phyloP scores from a whole-genome alignment of 192 early-diverging fungal genomes.

The Linderina pennispora region DNA sequence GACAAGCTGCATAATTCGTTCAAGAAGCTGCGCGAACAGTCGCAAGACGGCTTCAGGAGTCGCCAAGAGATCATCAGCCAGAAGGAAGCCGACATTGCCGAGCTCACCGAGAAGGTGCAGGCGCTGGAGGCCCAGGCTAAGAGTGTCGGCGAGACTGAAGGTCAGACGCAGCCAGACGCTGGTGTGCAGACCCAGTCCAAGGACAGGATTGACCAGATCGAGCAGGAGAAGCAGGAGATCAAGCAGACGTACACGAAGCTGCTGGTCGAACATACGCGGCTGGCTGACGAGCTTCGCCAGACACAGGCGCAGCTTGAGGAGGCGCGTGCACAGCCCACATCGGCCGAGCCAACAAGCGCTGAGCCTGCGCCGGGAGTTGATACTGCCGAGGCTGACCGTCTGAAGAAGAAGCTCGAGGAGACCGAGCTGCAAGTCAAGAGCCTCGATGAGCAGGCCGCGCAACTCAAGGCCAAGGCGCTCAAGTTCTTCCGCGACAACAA shows the following conservation, averaged over 20 bases:
- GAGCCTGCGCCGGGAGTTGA: conserved; percentile 5
- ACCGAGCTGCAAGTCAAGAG: conserved; percentile 28
- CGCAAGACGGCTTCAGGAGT: conserved; percentile 22
- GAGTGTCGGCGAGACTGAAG: conserved; percentile 8
- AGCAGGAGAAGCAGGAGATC: conserved; percentile 35
- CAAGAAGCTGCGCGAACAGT: conserved; percentile 38
- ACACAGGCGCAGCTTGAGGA: conserved; percentile 6
- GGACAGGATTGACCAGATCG: conserved; percentile 10
- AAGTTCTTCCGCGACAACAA: conserved; percentile 38
- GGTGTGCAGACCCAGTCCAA: conserved; percentile 10
- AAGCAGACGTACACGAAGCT: conserved; percentile 29
- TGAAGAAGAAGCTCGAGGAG: conserved; percentile 48
- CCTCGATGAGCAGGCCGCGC: conserved; percentile 32
- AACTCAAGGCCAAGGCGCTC: conserved; percentile 29
- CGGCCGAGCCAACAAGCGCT: not conserved
- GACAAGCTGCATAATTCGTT: conserved; percentile 24
- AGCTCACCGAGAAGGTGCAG: conserved; percentile 17
- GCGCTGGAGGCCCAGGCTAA: conserved; percentile 6
- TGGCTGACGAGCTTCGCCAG: conserved; percentile 9
- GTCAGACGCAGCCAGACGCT: conserved; percentile 12
- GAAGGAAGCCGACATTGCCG: conserved; percentile 26
- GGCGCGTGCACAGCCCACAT: conserved; percentile 12
- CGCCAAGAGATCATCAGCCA: conserved; percentile 8
- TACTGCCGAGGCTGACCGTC: conserved; percentile 27
- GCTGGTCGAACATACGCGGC: conserved; percentile 2